Evolutionary conservation across 1,284 basidiomycete species (phyloP).

Genomic region (Bothia castanella): DNA sequence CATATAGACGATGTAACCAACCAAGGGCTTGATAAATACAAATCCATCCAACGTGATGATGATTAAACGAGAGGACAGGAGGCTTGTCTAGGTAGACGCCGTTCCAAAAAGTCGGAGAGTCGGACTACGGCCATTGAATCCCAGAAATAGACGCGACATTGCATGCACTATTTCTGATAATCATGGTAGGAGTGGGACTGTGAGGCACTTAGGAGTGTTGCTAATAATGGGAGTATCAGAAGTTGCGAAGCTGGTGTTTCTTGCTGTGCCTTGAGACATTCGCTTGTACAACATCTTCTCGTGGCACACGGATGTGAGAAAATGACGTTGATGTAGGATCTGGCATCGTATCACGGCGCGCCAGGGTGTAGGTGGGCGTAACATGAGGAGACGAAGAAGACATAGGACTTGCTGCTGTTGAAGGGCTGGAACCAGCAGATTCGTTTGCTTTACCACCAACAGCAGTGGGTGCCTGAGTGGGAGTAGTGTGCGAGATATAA

Average conservation of each 20-base stretch:
- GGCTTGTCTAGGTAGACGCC: slow-evolving; percentile 28
- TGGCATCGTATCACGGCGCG: slow-evolving; percentile 23
- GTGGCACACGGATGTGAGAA: slow-evolving; percentile 3
- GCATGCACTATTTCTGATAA: slow-evolving; percentile 7
- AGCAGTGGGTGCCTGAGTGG: slow-evolving; percentile 49
- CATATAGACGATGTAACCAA: slow-evolving; percentile 13
- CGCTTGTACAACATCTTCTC: slow-evolving; percentile 3
- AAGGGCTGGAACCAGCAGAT: slow-evolving; percentile 20
- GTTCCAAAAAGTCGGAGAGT: slow-evolving; percentile 16
- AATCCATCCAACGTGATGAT: slow-evolving; percentile 17
- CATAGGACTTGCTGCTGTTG: slow-evolving; percentile 4
- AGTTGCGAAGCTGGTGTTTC: slow-evolving; percentile 12
- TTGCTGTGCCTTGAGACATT: slow-evolving; percentile 10
- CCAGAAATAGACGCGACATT: background rate
- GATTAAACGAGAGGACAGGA: slow-evolving; percentile 43
- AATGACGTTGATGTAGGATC: slow-evolving; percentile 15
- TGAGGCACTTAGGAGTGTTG: background rate
- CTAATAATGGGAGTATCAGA: slow-evolving; percentile 10
- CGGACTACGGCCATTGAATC: slow-evolving; percentile 2
- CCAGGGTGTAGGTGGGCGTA: slow-evolving; percentile 48
- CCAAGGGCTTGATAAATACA: slow-evolving; percentile 25
- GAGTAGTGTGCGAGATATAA: slow-evolving; percentile 51
- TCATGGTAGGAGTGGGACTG: slow-evolving; percentile 1
- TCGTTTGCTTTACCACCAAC: slow-evolving; percentile 67
- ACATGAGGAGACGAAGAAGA: slow-evolving; percentile 29